Evolutionary conservation across 352 stramenopile genomes (phyloP), one percentile per base, ranked within the genome.

Genomic region (Phytophthora agathidicida): DNA sequence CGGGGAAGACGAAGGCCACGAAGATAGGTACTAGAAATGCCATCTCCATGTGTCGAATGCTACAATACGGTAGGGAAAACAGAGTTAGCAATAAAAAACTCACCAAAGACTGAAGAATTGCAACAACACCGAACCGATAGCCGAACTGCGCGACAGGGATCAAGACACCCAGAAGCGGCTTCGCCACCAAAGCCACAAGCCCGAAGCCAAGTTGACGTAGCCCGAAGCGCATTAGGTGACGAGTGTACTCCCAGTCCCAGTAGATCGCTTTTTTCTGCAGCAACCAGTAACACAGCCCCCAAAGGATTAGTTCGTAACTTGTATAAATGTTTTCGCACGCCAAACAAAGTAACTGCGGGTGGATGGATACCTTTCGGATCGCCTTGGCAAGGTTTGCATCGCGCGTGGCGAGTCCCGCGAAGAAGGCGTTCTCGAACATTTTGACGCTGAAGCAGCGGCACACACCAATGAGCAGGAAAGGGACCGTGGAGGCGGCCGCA

Each of bases 371-470:
- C 52, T 73, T 60, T 60, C 60, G 65, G 22, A 91, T 91, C 1
- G 33, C 38, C 30, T 45, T 44, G 11, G 73, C 68, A 2, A 91
- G 72, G 2, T 60, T 28, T 5, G 70, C 35, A 36, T 91, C 73
- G 9, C 75, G 70, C 6, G 66, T 64, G 3, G 66, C 62, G 11
- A 91, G 53, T 0, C 76, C 81, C n/a, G 74, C 76, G 45, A 91
- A 91, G 62, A 88, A 91, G 19, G 74, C 81, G 53, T 85, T 73
- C 52, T 91, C 81, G 54, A 91, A 91, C 43, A 86, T 77, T 26
- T 48, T 42, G 43, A 88, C 74, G 53, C 75, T 81, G 36, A 83
- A 77, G 44, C 75, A 85, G 55, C 81, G 76, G 9, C 74, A 85
- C 17, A 71, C 59, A 1, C 74, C 73, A 36, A 91, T 64, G 44